A percentile compares a stretch with the other conserved stretches of the same genome.
Evolutionary conservation across 768 basidiomycete species (phyloP).

Genomic region (Melanogaster broomeanus): DNA sequence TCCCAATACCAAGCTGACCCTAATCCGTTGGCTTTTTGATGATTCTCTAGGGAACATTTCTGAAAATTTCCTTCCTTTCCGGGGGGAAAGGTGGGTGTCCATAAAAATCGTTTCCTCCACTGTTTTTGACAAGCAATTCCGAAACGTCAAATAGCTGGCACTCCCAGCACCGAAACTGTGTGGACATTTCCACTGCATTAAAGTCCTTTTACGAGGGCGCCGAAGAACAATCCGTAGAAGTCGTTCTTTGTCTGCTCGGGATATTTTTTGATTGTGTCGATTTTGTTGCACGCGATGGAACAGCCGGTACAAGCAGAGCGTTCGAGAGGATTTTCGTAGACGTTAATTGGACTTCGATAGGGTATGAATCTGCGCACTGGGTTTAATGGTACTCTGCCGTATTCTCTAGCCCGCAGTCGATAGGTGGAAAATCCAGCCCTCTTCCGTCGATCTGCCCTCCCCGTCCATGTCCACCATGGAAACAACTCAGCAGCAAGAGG

Average conservation of each 20-base stretch:
- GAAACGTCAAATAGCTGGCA: constrained; percentile 62
- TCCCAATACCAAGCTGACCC: constrained; percentile 43
- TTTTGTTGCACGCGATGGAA: constrained; percentile 54
- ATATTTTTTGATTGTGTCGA: constrained; percentile 44
- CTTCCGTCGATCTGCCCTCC: no score
- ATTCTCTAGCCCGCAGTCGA: constrained; percentile 54
- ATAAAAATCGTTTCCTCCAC: constrained; percentile 68
- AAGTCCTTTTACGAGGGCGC: constrained; percentile 72
- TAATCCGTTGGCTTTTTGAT: constrained; percentile 46
- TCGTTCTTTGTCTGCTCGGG: constrained; percentile 70
- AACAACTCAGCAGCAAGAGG: no score
- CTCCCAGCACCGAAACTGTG: constrained; percentile 68
- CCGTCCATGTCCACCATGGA: no score
- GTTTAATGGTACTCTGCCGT: constrained; percentile 42
- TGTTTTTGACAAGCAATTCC: constrained; percentile 67
- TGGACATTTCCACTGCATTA: constrained; percentile 67
- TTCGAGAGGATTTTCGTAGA: constrained; percentile 82
- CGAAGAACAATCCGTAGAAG: constrained; percentile 79
- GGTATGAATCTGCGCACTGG: constrained; percentile 63
- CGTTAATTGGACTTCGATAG: constrained; percentile 53
- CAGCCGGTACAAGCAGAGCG: constrained; percentile 87
- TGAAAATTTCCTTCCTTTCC: constrained; percentile 41
- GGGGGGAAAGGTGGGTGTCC: constrained; percentile 45
- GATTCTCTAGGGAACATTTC: constrained; percentile 41
- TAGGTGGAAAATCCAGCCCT: constrained; percentile 51